phyloP scores from a whole-genome alignment of 441 rosid species.

The Jatropha multifida region DNA sequence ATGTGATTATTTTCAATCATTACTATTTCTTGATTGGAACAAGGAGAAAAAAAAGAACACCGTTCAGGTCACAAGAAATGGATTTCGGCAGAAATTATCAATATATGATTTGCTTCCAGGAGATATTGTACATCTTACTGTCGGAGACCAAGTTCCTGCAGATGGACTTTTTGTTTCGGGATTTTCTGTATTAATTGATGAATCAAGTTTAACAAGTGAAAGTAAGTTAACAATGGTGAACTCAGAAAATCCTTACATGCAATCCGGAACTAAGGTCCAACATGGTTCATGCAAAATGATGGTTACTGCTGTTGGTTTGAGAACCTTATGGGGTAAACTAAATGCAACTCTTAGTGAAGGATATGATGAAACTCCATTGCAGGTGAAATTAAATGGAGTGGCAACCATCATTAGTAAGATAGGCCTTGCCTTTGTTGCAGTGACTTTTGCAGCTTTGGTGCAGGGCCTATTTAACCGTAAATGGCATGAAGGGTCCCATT shows the following conservation, averaged over 20 bases:
- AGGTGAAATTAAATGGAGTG: constrained; percentile 45
- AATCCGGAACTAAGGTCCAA: constrained; percentile 43
- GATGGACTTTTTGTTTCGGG: constrained; percentile 54
- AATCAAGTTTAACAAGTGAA: constrained; percentile 52
- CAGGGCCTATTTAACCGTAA: constrained; percentile 35
- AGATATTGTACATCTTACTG: constrained; percentile 45
- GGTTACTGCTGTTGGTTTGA: constrained; percentile 50
- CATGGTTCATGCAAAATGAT: constrained; percentile 50
- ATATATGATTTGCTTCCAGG: constrained; percentile 46
- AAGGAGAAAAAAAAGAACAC: constrained; percentile 37
- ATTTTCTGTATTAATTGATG: constrained; percentile 43
- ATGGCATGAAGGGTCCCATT: constrained; percentile 26
- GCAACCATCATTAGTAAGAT: constrained; percentile 44
- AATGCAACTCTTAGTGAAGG: constrained; percentile 43
- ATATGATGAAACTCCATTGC: constrained; percentile 52
- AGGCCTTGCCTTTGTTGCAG: constrained; percentile 38
- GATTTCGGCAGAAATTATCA: constrained; percentile 32
- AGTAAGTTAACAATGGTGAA: constrained; percentile 33
- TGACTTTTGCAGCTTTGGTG: constrained; percentile 40
- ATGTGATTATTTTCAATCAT: constrained; percentile 39
- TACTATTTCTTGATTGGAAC: constrained; percentile 36
- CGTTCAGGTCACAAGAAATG: constrained; percentile 42
- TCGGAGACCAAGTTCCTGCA: constrained; percentile 57
- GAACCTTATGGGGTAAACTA: constrained; percentile 51
- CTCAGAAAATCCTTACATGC: constrained; percentile 35